Conservation (phyloP, 2,329 filamentous ascomycete genomes). For the Orbilia brochopaga region DNA sequence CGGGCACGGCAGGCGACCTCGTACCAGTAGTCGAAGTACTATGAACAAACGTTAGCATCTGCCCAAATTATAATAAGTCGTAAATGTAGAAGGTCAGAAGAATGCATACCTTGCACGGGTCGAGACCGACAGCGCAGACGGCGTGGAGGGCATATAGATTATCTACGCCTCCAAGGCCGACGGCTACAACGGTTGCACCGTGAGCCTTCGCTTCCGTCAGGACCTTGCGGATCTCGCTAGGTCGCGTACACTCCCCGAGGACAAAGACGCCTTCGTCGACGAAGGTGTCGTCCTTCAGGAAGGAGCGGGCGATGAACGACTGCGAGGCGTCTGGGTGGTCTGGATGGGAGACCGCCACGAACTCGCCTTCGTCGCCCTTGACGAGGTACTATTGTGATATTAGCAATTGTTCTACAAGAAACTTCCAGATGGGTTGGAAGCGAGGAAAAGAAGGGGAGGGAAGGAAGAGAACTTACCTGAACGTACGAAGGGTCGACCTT, state of each 20-base stretch:
- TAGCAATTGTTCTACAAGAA: neutral
- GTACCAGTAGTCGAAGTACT: conserved; percentile 41
- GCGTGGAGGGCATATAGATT: conserved; percentile 29
- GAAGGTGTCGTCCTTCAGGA: conserved; percentile 36
- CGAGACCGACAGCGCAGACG: conserved; percentile 23
- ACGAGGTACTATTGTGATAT: conserved; percentile 17
- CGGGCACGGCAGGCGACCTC: neutral
- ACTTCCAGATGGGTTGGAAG: neutral
- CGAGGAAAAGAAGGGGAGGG: neutral
- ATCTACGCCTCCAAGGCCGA: conserved; percentile 19
- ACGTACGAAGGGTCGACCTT: conserved; percentile 22
- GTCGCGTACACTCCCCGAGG: conserved; percentile 31
- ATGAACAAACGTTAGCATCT: conserved; percentile 2
- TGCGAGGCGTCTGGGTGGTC: conserved; percentile 14
- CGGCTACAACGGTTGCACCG: conserved; percentile 15
- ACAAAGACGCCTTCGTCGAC: conserved; percentile 32
- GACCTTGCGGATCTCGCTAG: conserved; percentile 8
- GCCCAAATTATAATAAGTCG: neutral
- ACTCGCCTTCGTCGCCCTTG: conserved; percentile 16
- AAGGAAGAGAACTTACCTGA: conserved; percentile 15
- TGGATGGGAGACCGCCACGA: conserved; percentile 18
- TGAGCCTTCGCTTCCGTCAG: conserved; percentile 11
- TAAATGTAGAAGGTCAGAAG: neutral
- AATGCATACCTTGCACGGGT: conserved; percentile 31
- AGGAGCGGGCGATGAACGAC: conserved; percentile 15